Base-by-base conservation (phyloP, 345 rosid species). In the Mangifera indica region DNA sequence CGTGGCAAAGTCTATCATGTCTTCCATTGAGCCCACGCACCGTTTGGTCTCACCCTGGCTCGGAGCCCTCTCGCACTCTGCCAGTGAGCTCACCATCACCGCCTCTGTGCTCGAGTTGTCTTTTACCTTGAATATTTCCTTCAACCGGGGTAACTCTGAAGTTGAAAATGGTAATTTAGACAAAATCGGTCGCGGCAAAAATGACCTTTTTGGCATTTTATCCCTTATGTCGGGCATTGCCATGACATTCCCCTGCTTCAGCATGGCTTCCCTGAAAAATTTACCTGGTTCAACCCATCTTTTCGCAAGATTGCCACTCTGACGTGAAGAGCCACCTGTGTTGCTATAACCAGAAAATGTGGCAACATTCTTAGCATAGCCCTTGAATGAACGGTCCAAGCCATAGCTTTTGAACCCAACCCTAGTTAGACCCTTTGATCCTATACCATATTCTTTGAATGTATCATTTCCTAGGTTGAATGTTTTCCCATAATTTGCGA, bases 131-230 rank as follows among this genome's bases (percentile, higher is more conserved):
- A 90, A 88, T 3, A 83, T 69, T 26, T 71, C 64, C 81, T 74
- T 84, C 51, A 84, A 14, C 22, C 60, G 81, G 0, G 56, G 4
- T 5, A 83, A 12, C 2, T 7, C 45, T 0, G 83, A 65, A 20
- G 84, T 80, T 8, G 96, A 79, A 74, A 87, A 85, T 0, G 96
- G 91, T 68, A 90, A 62, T 72, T 80, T 85, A 1, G 87, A 80
- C 14, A 60, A 59, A 21, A 90, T 81, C 2, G 72, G 0, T 13
- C 88, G 86, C 79, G 96, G 96, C 67, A 90, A 73, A 83, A 90
- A 90, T 53, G 96, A 82, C 82, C 96, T 87, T 74, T 70, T 45
- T 0, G 96, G 93, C 96, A 88, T 85, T 64, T 85, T 87, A 66
- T 90, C 96, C 1, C 48, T 57, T 2, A 90, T 82, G 75, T 90